Percentiles rank a stretch among this genome's conserved stretches.
These are phyloP conservation scores for Cordyceps javanica DNA, from an alignment of 2,329 filamentous ascomycete genomes.

Conservation along the genomic window DNA sequence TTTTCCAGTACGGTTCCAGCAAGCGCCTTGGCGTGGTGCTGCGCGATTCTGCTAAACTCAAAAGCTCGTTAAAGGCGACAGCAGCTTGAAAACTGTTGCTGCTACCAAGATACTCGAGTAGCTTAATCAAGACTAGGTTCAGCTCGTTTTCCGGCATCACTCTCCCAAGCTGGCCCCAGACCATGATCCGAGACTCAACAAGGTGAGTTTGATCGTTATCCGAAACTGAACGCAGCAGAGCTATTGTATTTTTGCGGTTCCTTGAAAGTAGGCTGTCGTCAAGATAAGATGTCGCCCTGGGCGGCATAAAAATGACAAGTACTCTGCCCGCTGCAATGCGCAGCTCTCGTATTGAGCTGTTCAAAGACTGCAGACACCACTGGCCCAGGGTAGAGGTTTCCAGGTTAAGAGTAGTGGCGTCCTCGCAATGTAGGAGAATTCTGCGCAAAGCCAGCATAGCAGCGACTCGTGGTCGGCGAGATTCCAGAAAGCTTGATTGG, in stretches of 20 bases:
- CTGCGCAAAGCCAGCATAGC: slow-evolving; percentile 67
- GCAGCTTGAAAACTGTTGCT: slow-evolving; percentile 72
- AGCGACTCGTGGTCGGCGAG: slow-evolving; percentile 57
- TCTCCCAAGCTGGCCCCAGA: slow-evolving; percentile 78
- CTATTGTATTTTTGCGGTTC: slow-evolving; percentile 62
- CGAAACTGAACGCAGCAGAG: slow-evolving; percentile 65
- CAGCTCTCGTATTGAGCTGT: slow-evolving; percentile 79
- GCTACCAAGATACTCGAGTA: slow-evolving; percentile 84
- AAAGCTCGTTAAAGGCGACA: slow-evolving; percentile 76
- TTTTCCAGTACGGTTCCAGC: slow-evolving; percentile 84
- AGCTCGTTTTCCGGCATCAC: slow-evolving; percentile 75
- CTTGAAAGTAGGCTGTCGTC: slow-evolving; percentile 22
- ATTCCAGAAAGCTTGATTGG: slow-evolving; percentile 41
- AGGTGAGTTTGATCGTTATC: slow-evolving; percentile 61
- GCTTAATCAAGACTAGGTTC: slow-evolving; percentile 74
- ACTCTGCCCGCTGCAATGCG: slow-evolving; percentile 71
- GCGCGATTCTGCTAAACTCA: slow-evolving; percentile 62
- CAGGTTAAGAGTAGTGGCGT: slow-evolving; percentile 57
- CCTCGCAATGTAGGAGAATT: slow-evolving; percentile 60
- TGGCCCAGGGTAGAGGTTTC: slow-evolving; percentile 63
- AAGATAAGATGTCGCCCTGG: slow-evolving; percentile 16
- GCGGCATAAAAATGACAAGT: slow-evolving; percentile 57
- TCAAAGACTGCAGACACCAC: slow-evolving; percentile 74
- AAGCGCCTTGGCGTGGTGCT: slow-evolving; percentile 59
- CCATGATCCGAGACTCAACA: slow-evolving; percentile 78